Conservation (phyloP, 1,284 basidiomycete species). For the Apiotrichum veenhuisii region DNA sequence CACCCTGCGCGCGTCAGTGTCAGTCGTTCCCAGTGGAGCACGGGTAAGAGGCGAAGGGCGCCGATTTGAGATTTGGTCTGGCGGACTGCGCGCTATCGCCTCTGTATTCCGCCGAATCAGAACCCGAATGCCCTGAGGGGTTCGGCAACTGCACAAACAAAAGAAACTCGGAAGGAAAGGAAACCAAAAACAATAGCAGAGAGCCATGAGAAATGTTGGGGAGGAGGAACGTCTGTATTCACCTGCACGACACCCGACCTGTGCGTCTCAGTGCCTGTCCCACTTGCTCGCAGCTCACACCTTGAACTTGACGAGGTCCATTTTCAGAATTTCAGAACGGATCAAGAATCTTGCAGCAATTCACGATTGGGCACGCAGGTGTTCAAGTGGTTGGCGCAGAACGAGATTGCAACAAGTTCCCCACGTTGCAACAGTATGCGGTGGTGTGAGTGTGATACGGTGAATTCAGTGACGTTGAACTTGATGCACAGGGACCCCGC, state of each 20-base stretch:
- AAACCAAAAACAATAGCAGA: too few species aligned
- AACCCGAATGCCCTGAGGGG: not conserved
- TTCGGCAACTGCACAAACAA: not conserved
- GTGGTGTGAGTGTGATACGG: not conserved
- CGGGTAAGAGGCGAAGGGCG: too few species aligned
- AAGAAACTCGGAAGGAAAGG: too few species aligned
- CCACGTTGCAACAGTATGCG: too few species aligned
- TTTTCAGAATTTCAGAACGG: slow-evolving; percentile 1
- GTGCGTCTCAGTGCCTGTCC: slow-evolving; percentile 5
- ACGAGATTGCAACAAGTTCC: too few species aligned
- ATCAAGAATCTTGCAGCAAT: not conserved
- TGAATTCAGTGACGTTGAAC: not conserved
- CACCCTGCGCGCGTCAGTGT: slow-evolving; percentile 26
- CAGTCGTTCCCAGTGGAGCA: too few species aligned
- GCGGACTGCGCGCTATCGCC: not conserved
- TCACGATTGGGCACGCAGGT: not conserved
- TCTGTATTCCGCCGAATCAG: not conserved
- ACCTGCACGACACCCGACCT: slow-evolving; percentile 43
- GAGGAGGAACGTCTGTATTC: not conserved
- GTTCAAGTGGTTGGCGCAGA: not conserved
- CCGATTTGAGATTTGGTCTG: too few species aligned
- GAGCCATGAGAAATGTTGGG: too few species aligned
- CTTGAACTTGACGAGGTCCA: slow-evolving; percentile 40
- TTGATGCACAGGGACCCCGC: not conserved
- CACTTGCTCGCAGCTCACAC: slow-evolving; percentile 25